These are phyloP conservation scores for Fusarium neocosmosporiellum DNA, from an alignment of 2,329 filamentous ascomycete genomes.

Conservation along the genomic window DNA sequence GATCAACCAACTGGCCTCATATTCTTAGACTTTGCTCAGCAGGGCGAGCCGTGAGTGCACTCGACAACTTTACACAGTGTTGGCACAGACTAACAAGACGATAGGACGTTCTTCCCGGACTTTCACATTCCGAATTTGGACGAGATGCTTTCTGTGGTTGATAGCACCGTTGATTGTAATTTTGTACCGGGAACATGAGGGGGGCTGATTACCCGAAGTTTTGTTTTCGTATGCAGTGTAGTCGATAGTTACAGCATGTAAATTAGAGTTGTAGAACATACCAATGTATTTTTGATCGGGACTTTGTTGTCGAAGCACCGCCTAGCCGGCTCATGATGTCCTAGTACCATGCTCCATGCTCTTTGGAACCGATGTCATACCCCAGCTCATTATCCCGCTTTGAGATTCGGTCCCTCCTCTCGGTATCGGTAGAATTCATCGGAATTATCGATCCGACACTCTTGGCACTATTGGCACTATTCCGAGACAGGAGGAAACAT, in stretches of 20 bases:
- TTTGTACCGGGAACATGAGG: neutral
- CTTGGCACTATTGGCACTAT: neutral
- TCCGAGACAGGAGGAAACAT: neutral
- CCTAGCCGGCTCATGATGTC: neutral
- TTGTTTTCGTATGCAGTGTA: neutral
- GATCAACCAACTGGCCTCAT: neutral
- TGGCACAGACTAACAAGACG: neutral
- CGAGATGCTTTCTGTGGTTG: constrained; percentile 5
- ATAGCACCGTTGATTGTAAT: neutral
- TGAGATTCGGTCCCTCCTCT: neutral
- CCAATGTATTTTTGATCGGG: neutral
- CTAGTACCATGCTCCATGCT: neutral
- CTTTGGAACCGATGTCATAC: neutral
- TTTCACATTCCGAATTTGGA: constrained; percentile 13
- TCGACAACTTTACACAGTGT: neutral
- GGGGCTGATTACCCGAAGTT: fast-evolving
- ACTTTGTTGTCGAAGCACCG: neutral
- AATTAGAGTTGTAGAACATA: neutral
- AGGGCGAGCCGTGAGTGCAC: constrained; percentile 11
- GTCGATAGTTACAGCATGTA: neutral
- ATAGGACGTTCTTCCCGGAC: constrained; percentile 3
- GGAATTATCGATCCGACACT: constrained; percentile 1
- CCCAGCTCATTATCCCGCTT: neutral
- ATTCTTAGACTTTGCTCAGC: constrained; percentile 8
- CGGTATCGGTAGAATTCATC: neutral